These are phyloP conservation scores for Paraphaeosphaeria sporulosa DNA, from an alignment of 2,329 filamentous ascomycete species.

Conservation along the genomic window DNA sequence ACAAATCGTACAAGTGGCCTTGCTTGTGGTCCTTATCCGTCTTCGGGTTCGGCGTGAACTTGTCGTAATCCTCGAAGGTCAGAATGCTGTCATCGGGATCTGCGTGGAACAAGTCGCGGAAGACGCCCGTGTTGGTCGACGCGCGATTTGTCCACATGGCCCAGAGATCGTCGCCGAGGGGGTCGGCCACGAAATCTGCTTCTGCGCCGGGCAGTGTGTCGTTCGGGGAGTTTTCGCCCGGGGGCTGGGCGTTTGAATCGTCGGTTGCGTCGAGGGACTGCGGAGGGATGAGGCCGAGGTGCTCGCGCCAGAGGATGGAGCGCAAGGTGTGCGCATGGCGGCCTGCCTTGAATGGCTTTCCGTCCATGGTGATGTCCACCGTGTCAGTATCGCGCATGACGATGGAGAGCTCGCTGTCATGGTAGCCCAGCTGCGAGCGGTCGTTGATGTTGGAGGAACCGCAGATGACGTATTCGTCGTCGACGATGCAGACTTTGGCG, in stretches of 20 bases:
- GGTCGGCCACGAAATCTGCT: slow-evolving; percentile 68
- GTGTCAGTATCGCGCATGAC: slow-evolving; percentile 84
- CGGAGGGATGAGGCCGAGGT: slow-evolving; percentile 80
- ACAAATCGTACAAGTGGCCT: slow-evolving; percentile 86
- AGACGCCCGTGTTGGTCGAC: slow-evolving; percentile 75
- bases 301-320: slow-evolving; percentile 87
- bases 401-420: slow-evolving; percentile 90
- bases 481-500: slow-evolving; percentile 86
- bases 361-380: slow-evolving; percentile 78
- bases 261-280: slow-evolving; percentile 72
- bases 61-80: slow-evolving; percentile 89
- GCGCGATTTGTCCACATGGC: slow-evolving; percentile 74
- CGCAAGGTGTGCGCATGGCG: slow-evolving; percentile 82
- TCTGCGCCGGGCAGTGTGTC: slow-evolving; percentile 74
- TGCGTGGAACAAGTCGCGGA: slow-evolving; percentile 81
- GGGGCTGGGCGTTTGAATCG: slow-evolving; percentile 79
- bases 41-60: slow-evolving; percentile 65
- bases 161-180: slow-evolving; percentile 64
- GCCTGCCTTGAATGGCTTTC: slow-evolving; percentile 77
- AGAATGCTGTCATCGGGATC: slow-evolving; percentile 91
- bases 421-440: slow-evolving; percentile 82
- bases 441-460: slow-evolving; percentile 93
- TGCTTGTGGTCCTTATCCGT: slow-evolving; percentile 71
- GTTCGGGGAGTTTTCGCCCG: slow-evolving; percentile 73
- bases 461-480: slow-evolving; percentile 85